These are phyloP conservation scores for Trametes maxima DNA, from an alignment of 768 basidiomycete genomes.

Conservation along the genomic window DNA sequence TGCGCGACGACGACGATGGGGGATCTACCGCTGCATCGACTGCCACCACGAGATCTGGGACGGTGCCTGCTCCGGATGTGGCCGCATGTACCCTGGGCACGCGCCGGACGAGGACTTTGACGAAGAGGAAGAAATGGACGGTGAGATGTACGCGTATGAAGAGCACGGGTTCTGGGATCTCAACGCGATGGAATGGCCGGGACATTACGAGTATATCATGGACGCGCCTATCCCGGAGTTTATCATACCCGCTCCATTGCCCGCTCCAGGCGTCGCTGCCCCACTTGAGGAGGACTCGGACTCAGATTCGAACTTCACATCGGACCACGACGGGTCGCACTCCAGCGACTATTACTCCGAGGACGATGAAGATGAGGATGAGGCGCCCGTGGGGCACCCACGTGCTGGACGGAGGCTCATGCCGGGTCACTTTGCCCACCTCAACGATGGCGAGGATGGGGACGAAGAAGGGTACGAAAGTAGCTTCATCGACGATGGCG, in stretches of 20 bases:
- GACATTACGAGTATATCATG: too few species aligned
- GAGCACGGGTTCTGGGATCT: constrained; percentile 1
- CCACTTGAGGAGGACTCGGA: too few species aligned
- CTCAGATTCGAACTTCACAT: too few species aligned
- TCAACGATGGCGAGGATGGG: constrained; percentile 27
- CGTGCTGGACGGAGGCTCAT: background rate
- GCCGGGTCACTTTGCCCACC: background rate
- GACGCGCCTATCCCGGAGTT: too few species aligned
- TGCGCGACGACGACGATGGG: constrained; percentile 77
- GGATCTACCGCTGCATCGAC: constrained; percentile 72
- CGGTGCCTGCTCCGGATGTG: constrained; percentile 64
- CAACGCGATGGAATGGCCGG: background rate
- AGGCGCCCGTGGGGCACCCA: too few species aligned
- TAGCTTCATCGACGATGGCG: constrained; percentile 59
- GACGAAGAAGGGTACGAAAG: constrained; percentile 49
- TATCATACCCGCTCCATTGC: too few species aligned
- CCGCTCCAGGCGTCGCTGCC: too few species aligned
- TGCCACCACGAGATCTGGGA: constrained; percentile 81
- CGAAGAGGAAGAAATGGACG: constrained; percentile 5
- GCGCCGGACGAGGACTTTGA: constrained; percentile 12
- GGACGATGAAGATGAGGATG: too few species aligned
- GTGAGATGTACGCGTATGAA: background rate
- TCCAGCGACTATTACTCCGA: too few species aligned
- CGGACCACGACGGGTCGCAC: too few species aligned
- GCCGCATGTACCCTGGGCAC: constrained; percentile 62